Percentiles rank a stretch among this genome's conserved stretches.
phyloP scores from a whole-genome alignment of 768 basidiomycete genomes.

The Dioszegia hungarica region DNA sequence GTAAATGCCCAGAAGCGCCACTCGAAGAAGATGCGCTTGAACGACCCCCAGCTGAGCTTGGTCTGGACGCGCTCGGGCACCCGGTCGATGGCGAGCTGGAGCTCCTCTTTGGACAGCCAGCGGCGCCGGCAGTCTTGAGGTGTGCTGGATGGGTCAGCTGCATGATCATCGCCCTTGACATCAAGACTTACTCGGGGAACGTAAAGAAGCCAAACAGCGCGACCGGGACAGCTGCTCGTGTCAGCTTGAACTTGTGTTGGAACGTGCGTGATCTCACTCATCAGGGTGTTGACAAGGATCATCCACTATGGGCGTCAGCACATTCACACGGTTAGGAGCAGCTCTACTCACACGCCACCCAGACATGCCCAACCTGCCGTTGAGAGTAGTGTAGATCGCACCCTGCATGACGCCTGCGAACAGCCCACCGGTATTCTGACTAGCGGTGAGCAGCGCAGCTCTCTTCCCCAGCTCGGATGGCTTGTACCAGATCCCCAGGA shows the following conservation, averaged over 20 bases:
- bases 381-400: conserved; percentile 24
- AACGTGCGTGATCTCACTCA: conserved; percentile 1
- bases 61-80: conserved; percentile 22
- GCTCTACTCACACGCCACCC: not conserved
- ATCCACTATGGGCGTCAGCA: conserved; percentile 1
- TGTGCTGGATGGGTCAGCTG: no score
- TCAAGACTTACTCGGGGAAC: conserved; percentile 60
- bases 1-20: conserved; percentile 32
- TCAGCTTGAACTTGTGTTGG: no score
- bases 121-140: conserved; percentile 3
- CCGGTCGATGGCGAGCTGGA: conserved; percentile 25
- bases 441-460: conserved; percentile 59
- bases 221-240: conserved; percentile 56
- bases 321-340: not conserved
- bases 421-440: conserved; percentile 26
- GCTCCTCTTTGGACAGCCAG: conserved; percentile 58
- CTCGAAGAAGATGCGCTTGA: conserved; percentile 13
- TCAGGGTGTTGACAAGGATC: conserved; percentile 1
- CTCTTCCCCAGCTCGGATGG: conserved; percentile 66
- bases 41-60: conserved; percentile 20
- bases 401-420: conserved; percentile 41
- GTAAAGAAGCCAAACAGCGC: conserved; percentile 67
- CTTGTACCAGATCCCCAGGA: conserved; percentile 72
- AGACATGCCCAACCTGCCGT: conserved; percentile 20
- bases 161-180: no score